Conservation (phyloP, 2,329 filamentous ascomycete species). For the Paraconiothyrium brasiliense region DNA sequence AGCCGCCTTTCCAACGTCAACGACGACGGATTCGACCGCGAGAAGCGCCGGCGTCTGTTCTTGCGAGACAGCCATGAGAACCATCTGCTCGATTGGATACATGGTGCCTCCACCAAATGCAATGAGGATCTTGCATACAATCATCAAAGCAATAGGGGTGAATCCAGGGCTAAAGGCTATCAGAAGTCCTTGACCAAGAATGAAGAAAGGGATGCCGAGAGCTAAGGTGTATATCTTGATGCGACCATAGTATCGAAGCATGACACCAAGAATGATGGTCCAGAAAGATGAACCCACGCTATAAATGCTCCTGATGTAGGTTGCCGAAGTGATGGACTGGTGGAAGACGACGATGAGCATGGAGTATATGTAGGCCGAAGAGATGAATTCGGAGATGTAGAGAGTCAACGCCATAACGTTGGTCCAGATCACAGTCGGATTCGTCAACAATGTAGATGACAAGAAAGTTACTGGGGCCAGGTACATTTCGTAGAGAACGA, state of each 20-base stretch:
- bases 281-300: conserved; percentile 34
- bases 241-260: conserved; percentile 13
- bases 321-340: conserved; percentile 30
- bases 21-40: conserved; percentile 64
- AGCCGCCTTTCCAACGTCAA: conserved; percentile 62
- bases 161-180: conserved; percentile 38
- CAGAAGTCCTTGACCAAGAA: conserved; percentile 37
- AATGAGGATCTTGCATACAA: conserved; percentile 44
- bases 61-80: conserved; percentile 40
- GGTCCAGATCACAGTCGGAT: conserved; percentile 26
- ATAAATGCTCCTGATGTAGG: conserved; percentile 47
- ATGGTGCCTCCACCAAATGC: conserved; percentile 34
- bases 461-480: no score
- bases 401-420: conserved; percentile 61
- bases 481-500: conserved; percentile 52
- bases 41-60: conserved; percentile 58
- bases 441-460: no score
- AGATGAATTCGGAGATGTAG: conserved; percentile 44
- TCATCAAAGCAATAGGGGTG: conserved; percentile 36
- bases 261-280: conserved; percentile 20
- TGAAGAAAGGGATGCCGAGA: conserved; percentile 28
- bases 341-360: conserved; percentile 50
- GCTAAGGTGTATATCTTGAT: conserved; percentile 29
- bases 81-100: conserved; percentile 34
- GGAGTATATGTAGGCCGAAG: conserved; percentile 48